A percentile compares a stretch with the other conserved stretches of the same genome.
These are phyloP conservation scores for Fraxinus platypoda DNA, from an alignment of 305 asterid species.

Conservation along the genomic window DNA sequence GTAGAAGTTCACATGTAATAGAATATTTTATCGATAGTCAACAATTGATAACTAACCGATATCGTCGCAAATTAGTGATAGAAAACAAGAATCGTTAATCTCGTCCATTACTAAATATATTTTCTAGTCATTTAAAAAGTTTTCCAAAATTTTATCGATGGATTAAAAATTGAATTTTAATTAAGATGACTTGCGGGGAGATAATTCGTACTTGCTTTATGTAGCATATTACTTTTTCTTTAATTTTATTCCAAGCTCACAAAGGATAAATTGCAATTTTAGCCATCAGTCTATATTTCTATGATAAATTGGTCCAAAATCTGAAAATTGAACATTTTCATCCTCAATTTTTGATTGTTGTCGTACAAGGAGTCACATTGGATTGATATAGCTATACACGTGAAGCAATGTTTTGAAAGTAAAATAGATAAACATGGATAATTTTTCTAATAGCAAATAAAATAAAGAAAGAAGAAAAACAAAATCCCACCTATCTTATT, in stretches of 20 bases:
- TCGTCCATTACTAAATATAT: background rate
- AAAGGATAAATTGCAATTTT: background rate
- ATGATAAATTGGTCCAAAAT: background rate
- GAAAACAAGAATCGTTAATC: background rate
- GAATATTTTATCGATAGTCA: too few species aligned
- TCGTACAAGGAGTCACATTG: background rate
- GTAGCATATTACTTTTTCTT: too few species aligned
- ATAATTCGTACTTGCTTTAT: background rate
- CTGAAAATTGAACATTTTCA: background rate
- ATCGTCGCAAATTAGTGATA: background rate
- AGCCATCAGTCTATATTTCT: background rate
- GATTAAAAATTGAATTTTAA: background rate
- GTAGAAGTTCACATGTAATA: too few species aligned
- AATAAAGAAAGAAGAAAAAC: too few species aligned
- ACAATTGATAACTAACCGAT: too few species aligned
- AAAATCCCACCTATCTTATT: too few species aligned
- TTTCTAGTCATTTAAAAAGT: background rate
- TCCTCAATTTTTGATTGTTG: background rate
- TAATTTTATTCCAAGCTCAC: background rate
- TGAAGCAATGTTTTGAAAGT: too few species aligned
- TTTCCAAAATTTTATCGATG: background rate
- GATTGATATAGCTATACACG: too few species aligned
- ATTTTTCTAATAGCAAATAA: too few species aligned
- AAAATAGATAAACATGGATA: too few species aligned
- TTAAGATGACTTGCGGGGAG: background rate